Conservation (phyloP, 2,329 filamentous ascomycete genomes). For the Chaetomium sp. region DNA sequence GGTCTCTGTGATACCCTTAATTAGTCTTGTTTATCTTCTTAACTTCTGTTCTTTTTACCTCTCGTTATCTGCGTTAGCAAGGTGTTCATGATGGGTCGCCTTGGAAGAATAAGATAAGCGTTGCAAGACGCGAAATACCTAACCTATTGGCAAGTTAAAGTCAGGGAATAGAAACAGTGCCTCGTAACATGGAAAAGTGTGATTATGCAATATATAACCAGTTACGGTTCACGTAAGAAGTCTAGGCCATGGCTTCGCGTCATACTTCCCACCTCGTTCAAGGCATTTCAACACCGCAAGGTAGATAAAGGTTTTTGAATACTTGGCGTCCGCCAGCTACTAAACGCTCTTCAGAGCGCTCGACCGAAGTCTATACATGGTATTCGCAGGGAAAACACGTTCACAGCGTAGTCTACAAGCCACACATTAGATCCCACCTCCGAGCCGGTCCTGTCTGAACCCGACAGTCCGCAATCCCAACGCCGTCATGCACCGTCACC, state of each 20-base stretch:
- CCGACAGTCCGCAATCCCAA: neutral
- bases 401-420: neutral
- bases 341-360: neutral
- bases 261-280: neutral
- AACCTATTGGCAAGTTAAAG: too few species aligned
- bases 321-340: neutral
- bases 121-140: neutral
- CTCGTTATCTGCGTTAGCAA: neutral
- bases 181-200: too few species aligned
- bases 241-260: too few species aligned
- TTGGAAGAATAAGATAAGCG: neutral
- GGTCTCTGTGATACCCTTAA: slow-evolving; percentile 14
- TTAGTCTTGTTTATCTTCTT: neutral
- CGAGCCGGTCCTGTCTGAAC: neutral
- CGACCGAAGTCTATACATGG: neutral
- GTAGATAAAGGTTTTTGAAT: neutral
- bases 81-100: neutral
- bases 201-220: too few species aligned
- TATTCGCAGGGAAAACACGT: neutral
- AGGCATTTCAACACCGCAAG: neutral
- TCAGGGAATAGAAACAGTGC: too few species aligned
- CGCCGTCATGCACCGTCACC: neutral
- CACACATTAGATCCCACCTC: neutral
- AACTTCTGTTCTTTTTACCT: neutral
- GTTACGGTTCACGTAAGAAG: too few species aligned